Base-by-base conservation (phyloP, 2,329 filamentous ascomycete genomes). In the Gyromitra esculenta region DNA sequence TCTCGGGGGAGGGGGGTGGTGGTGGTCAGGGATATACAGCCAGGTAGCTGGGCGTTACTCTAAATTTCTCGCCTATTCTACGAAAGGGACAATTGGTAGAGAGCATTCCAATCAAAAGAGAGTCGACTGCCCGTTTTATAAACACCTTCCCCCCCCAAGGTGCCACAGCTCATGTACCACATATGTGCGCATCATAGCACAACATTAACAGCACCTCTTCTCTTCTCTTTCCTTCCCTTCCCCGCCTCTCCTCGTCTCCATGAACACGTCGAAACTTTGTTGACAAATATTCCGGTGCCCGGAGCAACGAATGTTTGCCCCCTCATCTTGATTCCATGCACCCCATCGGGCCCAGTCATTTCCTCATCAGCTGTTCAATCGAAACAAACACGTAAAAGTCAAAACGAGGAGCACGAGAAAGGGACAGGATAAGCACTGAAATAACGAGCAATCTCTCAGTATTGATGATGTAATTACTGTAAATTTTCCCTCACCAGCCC, bases 401-500 rank as follows among this genome's bases (percentile, higher is more conserved):
- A 43, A 18, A 15, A 37, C 21, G 37, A 39, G 35, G 50, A 67
- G 63, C 54, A 50, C 25, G 41, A 69, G 50, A 7, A 11, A 67
- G 1, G 25, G 25, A 31, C 25, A 31, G 52, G 15, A 48, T 21
- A 39, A 50, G 25, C 54, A 71, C 18, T 45, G 56, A 37, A 66
- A 50, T 41, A 57, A 66, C 52, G 6, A 73, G 70, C 41, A 73
- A 59, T 66, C 70, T 8, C 48, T 66, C 60, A 71, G 11, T 25
- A 37, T 57, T 73, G 39, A 50, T 73, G 69, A 73, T 73, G 52
- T 73, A 73, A 73, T 73, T 73, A 66, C 52, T 65, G 50, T 73
- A 73, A 65, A 57, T 39, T 72, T 60, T 54, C 52, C 62, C 37
- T 50, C 52, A 52, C 52, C 25, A 65, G 59, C 70, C 70, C 70